These are phyloP conservation scores for Botrytis medusae DNA, from an alignment of 2,329 filamentous ascomycete species.

Conservation along the genomic window DNA sequence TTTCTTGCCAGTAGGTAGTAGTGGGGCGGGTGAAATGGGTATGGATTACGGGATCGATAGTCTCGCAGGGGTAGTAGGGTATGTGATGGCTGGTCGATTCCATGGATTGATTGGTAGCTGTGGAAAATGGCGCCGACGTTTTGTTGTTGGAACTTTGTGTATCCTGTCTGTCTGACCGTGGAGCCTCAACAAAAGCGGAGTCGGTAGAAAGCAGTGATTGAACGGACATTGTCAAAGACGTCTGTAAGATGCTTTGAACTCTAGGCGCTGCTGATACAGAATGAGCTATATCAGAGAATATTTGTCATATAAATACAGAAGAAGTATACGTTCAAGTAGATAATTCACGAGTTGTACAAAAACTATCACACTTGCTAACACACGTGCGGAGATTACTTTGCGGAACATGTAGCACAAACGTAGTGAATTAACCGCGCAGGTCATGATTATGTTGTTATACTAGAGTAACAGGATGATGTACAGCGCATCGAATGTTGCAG, in stretches of 20 bases:
- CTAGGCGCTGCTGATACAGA: neutral
- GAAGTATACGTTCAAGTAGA: neutral
- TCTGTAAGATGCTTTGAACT: neutral
- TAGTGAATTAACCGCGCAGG: neutral
- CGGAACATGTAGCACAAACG: neutral
- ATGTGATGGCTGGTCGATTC: neutral
- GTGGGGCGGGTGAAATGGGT: neutral
- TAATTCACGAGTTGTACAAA: neutral
- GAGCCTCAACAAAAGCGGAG: neutral
- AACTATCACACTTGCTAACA: neutral
- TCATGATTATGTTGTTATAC: neutral
- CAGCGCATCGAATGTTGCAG: neutral
- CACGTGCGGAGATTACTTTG: neutral
- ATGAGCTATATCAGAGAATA: neutral
- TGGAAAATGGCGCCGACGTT: neutral
- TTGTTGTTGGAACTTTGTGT: neutral
- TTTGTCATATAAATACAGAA: neutral
- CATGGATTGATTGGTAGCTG: neutral
- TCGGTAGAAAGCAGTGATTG: neutral
- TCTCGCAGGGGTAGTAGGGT: neutral
- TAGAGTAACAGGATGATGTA: neutral
- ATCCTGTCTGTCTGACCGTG: neutral
- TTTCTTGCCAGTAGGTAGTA: slow-evolving; percentile 14
- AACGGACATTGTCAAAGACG: neutral
- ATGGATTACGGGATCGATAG: neutral